Percentiles rank a stretch among this genome's conserved stretches.
phyloP scores from a whole-genome alignment of 139 green algal genomes.

The Volvox africanus region DNA sequence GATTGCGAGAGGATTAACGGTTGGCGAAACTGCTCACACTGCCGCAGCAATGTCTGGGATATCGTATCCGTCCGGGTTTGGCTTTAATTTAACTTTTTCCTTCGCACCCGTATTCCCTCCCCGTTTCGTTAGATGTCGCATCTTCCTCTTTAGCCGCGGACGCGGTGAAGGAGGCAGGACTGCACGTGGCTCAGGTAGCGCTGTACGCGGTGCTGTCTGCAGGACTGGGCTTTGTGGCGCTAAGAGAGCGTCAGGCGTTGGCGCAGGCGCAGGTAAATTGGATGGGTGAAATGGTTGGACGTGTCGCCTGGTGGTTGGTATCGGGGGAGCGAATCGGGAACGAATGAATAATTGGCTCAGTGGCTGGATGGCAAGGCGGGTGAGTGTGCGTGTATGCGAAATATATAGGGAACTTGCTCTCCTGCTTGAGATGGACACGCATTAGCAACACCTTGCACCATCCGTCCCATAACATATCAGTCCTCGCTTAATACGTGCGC shows the following conservation, averaged over 20 bases:
- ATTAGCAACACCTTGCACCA: no score
- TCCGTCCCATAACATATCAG: no score
- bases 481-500: neutral
- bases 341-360: neutral
- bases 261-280: conserved; percentile 18
- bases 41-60: neutral
- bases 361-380: neutral
- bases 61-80: no score
- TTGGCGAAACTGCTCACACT: neutral
- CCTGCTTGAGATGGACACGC: no score
- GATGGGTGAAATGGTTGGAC: no score
- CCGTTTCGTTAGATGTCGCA: neutral
- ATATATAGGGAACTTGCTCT: neutral
- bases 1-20: neutral
- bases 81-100: neutral
- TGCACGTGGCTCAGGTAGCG: neutral
- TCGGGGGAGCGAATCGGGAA: neutral
- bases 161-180: neutral
- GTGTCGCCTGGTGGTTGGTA: no score
- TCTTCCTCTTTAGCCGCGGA: neutral
- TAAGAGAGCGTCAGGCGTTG: neutral
- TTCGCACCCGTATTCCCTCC: neutral
- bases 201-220: neutral
- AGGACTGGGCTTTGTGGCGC: conserved; percentile 22
- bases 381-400: neutral